Evolutionary conservation across 306 rosid species (phyloP), one percentile per base, ranked within the genome.

Genomic region (Oemleria cerasiformis): DNA sequence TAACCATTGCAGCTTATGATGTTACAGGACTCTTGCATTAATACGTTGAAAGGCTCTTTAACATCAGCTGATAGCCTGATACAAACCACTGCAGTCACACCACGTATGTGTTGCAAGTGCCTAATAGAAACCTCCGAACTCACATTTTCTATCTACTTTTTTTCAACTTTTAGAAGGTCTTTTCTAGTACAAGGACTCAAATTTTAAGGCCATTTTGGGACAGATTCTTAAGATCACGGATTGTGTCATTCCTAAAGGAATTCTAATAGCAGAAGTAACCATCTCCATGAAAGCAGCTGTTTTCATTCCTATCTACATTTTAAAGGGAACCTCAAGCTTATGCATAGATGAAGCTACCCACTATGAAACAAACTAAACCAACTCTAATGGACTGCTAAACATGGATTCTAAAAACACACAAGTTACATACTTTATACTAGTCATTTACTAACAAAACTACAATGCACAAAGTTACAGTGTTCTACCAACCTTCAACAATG

Each of bases 401-500:
- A 19, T 5, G 48, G 38, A 68, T 19, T 38, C 16, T 5, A 10
- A n/a, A 10, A 39, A 38, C 3, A 2, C 0, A 36, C 16, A 66
- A 48, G 13, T 30, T 47, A 8, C 8, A 16, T 36, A 7, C 61
- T 40, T 53, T 54, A 12, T 51, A 19, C 20, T 5, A 64, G 62
- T 14, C 50, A 59, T 49, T 30, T 66, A 30, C 60, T 55, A 51
- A 21, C 25, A 2, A 58, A 51, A 62, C 57, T 19, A 59, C 64
- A 59, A 34, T 59, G 44, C 21, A 58, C 9, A 74, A 82, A 74
- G 83, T 54, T 34, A 16, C 1, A 34, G 7, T 34, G 34, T 59
- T 59, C 43, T 17, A 88, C 88, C 78, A 79, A 95, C 99, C 99
- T 95, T 95, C 51, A 95, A 70, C 81, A 92, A 75, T n/a, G 99